Base-by-base conservation (phyloP, 2,329 filamentous ascomycete species). In the Aspergillus floridensis region DNA sequence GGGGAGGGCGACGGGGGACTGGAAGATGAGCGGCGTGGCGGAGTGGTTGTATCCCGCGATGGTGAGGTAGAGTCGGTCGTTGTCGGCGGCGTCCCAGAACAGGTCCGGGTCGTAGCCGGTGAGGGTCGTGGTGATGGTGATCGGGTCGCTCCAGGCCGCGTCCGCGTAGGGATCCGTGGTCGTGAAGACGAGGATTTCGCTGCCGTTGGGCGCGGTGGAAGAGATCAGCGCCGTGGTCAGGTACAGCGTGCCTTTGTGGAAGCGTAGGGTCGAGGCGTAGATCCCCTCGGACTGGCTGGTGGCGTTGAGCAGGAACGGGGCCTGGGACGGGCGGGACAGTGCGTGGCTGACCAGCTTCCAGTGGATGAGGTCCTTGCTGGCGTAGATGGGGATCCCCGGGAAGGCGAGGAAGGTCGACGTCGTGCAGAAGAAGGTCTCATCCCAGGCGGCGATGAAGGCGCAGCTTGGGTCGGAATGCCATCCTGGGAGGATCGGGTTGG, bases 401-500 rank as follows among this genome's bases (percentile, higher is more conserved):
- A 79, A 80, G 4, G 73, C 74, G 48, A 76, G 69, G 66, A 82
- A 81, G 6, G 74, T 77, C 1, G 78, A 80, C 0, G 75, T 73
- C 0, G 75, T 76, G 59, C 79, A 81, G 66, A 80, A 81, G 61
- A 77, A 78, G 0, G 77, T 80, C 16, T 74, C 63, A 19, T 72
- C 64, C 22, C 32, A 35, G 11, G 64, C 62, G 7, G 61, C 3
- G 3, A 81, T 78, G 47, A 76, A 76, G 16, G 78, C 74, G 56
- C 79, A 81, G 53, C 73, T 78, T 0, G 79, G 79, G 62, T 82
- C 79, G 0, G 79, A 76, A 58, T 80, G 75, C 59, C 77, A 82
- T 7, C 79, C 79, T 1, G 79, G 76, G 1, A 82, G 63, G 26
- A 81, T 76, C 1, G 79, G 80, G 63, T 82, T 82, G 44, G 29